These are phyloP conservation scores for Amyloporia xantha DNA, from an alignment of 768 basidiomycete species.

Conservation along the genomic window DNA sequence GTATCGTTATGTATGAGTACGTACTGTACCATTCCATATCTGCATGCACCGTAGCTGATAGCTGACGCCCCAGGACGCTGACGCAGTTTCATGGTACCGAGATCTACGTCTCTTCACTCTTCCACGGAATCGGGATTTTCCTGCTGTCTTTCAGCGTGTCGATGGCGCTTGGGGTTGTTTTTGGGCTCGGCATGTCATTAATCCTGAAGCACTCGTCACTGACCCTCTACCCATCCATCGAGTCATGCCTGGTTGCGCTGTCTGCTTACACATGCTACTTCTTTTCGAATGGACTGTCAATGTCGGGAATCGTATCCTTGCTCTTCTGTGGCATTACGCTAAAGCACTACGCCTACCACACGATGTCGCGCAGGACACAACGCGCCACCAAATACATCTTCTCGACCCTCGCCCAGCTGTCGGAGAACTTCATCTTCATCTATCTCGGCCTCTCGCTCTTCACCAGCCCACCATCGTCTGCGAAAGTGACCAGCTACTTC, in stretches of 20 bases:
- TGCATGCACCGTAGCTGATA: not conserved
- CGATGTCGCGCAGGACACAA: constrained; percentile 94
- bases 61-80: constrained; percentile 55
- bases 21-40: constrained; percentile 28
- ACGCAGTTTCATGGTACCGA: constrained; percentile 88
- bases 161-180: constrained; percentile 88
- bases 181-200: constrained; percentile 87
- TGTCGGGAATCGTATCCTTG: constrained; percentile 96
- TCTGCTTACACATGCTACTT: constrained; percentile 97
- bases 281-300: constrained; percentile 91
- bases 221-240: constrained; percentile 83
- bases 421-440: constrained; percentile 99
- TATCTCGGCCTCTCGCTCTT: constrained; percentile 98
- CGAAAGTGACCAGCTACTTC: constrained; percentile 76
- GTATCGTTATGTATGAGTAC: constrained; percentile 99
- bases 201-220: constrained; percentile 93
- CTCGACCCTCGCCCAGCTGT: constrained; percentile 86
- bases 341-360: constrained; percentile 99
- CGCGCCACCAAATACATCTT: constrained; percentile 95
- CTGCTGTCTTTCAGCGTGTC: constrained; percentile 91
- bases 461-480: constrained; percentile 74
- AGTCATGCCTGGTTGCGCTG: constrained; percentile 92
- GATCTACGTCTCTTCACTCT: constrained; percentile 80
- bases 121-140: constrained; percentile 98
- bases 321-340: constrained; percentile 98